These are phyloP conservation scores for Beauveria brongniartii DNA, from an alignment of 2,329 filamentous ascomycete genomes.

Conservation along the genomic window DNA sequence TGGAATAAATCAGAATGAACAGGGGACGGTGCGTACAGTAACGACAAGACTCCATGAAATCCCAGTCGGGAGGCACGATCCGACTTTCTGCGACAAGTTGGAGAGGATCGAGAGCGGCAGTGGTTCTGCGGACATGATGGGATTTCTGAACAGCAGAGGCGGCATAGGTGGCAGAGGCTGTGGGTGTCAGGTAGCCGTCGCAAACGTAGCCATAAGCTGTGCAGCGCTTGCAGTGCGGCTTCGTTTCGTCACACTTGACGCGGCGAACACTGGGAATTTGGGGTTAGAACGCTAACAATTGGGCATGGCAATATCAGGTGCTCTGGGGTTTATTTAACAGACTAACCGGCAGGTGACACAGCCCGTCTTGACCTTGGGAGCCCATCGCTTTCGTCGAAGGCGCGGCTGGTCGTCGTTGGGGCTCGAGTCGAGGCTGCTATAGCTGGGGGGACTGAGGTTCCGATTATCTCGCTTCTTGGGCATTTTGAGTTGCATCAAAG, in stretches of 20 bases:
- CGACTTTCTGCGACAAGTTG: background rate
- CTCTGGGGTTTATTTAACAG: background rate
- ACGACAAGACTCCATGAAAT: conserved; percentile 1
- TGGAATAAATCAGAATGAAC: too few relatives aligned
- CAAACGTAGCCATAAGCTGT: conserved; percentile 2
- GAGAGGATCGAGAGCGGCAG: background rate
- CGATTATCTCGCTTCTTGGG: background rate
- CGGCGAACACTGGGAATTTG: background rate
- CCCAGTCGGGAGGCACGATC: background rate
- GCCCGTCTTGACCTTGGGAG: conserved; percentile 7
- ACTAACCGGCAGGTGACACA: conserved; percentile 3
- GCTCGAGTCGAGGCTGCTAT: background rate
- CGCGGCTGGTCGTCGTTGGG: background rate
- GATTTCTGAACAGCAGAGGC: background rate
- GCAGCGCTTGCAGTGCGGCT: conserved; percentile 2
- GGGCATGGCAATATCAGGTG: too few relatives aligned
- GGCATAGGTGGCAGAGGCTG: background rate
- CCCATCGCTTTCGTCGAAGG: conserved; percentile 1
- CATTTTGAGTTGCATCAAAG: background rate
- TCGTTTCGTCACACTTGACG: conserved; percentile 5
- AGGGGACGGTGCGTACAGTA: background rate
- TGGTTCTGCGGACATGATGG: background rate
- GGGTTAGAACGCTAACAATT: background rate
- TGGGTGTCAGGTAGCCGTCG: background rate
- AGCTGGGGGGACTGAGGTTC: background rate